Percentiles rank a stretch among this genome's conserved stretches.
phyloP scores from a whole-genome alignment of 2,329 filamentous ascomycete genomes.

The Podosphaera xanthii region DNA sequence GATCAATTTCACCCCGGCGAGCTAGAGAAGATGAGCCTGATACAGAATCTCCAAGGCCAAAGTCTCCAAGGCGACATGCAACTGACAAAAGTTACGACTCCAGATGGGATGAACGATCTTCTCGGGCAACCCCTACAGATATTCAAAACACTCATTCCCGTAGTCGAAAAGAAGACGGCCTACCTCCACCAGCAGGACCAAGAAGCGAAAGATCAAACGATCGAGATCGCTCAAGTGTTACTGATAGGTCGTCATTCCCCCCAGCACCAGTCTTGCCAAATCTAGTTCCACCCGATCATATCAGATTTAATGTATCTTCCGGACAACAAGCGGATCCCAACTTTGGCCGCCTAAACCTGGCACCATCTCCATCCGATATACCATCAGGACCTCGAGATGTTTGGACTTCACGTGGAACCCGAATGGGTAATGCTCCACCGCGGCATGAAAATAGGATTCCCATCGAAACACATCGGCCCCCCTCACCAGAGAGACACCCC shows the following conservation, averaged over 20 bases:
- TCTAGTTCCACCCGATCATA: slow-evolving; percentile 25
- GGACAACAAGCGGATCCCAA: slow-evolving; percentile 32
- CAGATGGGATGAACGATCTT: slow-evolving; percentile 13
- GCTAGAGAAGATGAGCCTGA: slow-evolving; percentile 14
- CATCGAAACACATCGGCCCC: slow-evolving; percentile 11
- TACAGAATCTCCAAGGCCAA: slow-evolving; percentile 16
- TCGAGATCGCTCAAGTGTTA: slow-evolving; percentile 20
- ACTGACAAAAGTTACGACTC: slow-evolving; percentile 18
- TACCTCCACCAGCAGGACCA: slow-evolving; percentile 14
- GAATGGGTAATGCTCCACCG: slow-evolving; percentile 6
- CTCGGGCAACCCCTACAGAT: slow-evolving; percentile 8
- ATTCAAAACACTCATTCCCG: slow-evolving; percentile 7
- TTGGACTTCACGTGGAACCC: slow-evolving; percentile 18
- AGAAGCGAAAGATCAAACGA: slow-evolving; percentile 22
- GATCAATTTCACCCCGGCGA: slow-evolving; percentile 13
- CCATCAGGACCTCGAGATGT: slow-evolving; percentile 34
- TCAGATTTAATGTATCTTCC: slow-evolving; percentile 17
- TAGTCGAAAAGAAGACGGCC: slow-evolving; percentile 9
- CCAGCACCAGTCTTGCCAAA: slow-evolving; percentile 17
- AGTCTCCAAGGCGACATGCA: slow-evolving; percentile 27
- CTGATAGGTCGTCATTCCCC: slow-evolving; percentile 22
- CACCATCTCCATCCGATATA: slow-evolving; percentile 21
- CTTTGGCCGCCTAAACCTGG: slow-evolving; percentile 36
- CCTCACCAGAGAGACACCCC: slow-evolving; percentile 15
- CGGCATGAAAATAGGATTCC: slow-evolving; percentile 8